These are phyloP conservation scores for Ochetophila trinervis DNA, from an alignment of 306 rosid species.

Conservation along the genomic window DNA sequence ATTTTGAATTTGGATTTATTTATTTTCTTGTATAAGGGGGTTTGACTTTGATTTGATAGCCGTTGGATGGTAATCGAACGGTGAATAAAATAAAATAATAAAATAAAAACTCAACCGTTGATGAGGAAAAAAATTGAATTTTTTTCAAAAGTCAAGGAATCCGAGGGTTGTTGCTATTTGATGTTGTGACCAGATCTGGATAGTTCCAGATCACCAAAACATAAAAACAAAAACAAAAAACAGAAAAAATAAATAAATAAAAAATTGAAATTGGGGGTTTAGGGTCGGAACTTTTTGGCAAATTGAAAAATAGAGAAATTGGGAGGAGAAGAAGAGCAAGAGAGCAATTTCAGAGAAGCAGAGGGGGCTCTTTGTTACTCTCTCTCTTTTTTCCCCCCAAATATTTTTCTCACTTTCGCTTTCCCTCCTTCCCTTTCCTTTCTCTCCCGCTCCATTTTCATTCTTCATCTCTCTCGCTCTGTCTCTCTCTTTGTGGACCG, in stretches of 20 bases:
- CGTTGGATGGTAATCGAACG: too few species aligned
- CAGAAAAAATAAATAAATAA: not conserved
- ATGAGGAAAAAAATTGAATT: too few species aligned
- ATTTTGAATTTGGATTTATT: too few species aligned
- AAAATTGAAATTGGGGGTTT: not conserved
- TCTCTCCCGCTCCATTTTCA: not conserved
- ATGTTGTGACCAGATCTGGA: too few species aligned
- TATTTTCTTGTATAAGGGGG: too few species aligned
- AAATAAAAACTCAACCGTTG: too few species aligned
- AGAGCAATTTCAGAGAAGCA: constrained; percentile 19
- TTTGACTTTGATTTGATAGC: too few species aligned
- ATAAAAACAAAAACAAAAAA: too few species aligned
- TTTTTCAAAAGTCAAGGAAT: too few species aligned
- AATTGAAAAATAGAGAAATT: not conserved
- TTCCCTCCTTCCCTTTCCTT: not conserved
- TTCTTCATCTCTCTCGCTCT: constrained; percentile 6
- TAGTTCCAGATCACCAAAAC: too few species aligned
- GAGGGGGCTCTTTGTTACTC: not conserved
- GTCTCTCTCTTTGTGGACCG: not conserved
- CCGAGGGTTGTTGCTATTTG: too few species aligned
- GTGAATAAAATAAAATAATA: too few species aligned
- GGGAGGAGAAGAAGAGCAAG: not conserved
- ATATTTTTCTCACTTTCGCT: not conserved
- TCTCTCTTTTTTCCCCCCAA: not conserved
- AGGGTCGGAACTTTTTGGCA: not conserved